A percentile compares a stretch with the other conserved stretches of the same genome.
These are phyloP conservation scores for Chiua virens DNA, from an alignment of 768 basidiomycete genomes.

Conservation along the genomic window DNA sequence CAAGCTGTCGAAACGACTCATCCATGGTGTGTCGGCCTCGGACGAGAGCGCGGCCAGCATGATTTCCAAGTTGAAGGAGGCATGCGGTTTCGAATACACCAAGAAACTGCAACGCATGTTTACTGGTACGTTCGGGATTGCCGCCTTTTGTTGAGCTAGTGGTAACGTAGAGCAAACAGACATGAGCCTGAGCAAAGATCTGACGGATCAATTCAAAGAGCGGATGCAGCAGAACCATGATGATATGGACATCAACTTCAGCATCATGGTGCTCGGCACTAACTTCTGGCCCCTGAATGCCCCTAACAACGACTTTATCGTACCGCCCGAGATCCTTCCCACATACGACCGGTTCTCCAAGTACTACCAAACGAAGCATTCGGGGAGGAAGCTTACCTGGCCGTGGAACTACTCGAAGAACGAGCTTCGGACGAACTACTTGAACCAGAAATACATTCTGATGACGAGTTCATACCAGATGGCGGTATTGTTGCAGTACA, in stretches of 20 bases:
- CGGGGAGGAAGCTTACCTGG: slow-evolving; percentile 95
- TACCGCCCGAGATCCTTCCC: slow-evolving; percentile 83
- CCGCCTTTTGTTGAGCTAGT: not conserved
- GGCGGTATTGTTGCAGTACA: slow-evolving; percentile 93
- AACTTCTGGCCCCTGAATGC: slow-evolving; percentile 94
- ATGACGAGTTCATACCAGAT: slow-evolving; percentile 96
- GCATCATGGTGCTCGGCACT: slow-evolving; percentile 90
- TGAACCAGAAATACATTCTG: slow-evolving; percentile 93
- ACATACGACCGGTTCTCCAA: slow-evolving; percentile 90
- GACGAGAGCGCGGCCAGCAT: slow-evolving; percentile 97
- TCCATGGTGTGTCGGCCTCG: slow-evolving; percentile 87
- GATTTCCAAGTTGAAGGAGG: slow-evolving; percentile 97
- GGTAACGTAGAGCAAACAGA: slow-evolving; percentile 47
- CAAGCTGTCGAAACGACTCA: slow-evolving; percentile 89
- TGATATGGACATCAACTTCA: slow-evolving; percentile 88
- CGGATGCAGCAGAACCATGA: slow-evolving; percentile 86
- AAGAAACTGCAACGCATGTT: slow-evolving; percentile 97
- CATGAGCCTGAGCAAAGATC: slow-evolving; percentile 92
- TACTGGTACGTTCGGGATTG: slow-evolving; percentile 58
- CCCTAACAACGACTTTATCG: slow-evolving; percentile 81
- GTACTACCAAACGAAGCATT: slow-evolving; percentile 93
- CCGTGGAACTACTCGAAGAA: slow-evolving; percentile 98
- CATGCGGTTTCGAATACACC: slow-evolving; percentile 97
- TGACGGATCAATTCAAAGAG: slow-evolving; percentile 93
- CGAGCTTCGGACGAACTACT: slow-evolving; percentile 90